Conservation (phyloP, 2,329 filamentous ascomycete species). For the Akanthomyces uredinophilus region DNA sequence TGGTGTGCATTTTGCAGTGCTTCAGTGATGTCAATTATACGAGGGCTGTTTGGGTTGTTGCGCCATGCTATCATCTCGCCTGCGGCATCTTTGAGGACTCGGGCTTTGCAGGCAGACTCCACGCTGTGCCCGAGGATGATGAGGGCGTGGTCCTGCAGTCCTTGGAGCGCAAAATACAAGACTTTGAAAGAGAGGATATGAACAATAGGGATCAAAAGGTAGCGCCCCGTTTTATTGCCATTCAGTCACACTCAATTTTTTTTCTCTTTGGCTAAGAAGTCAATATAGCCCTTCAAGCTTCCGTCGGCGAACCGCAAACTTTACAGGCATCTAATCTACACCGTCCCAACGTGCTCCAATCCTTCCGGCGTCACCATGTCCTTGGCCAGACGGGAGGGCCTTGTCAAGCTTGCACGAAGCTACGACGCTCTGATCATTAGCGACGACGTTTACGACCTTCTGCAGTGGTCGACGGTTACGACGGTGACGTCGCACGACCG, state of each 20-base stretch:
- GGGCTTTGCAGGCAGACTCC: slow-evolving; percentile 63
- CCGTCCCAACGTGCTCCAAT: slow-evolving; percentile 83
- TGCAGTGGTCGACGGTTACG: slow-evolving; percentile 64
- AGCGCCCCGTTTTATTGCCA: background rate
- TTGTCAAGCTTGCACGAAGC: slow-evolving; percentile 72
- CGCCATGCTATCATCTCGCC: slow-evolving; percentile 76
- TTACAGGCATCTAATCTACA: slow-evolving; percentile 84
- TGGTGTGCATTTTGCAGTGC: slow-evolving; percentile 70
- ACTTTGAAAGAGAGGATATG: background rate
- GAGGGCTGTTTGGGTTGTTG: slow-evolving; percentile 70
- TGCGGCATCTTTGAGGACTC: slow-evolving; percentile 78
- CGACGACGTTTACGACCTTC: slow-evolving; percentile 91
- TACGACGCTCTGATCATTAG: slow-evolving; percentile 78
- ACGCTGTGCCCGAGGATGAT: slow-evolving; percentile 69
- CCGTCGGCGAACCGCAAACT: slow-evolving; percentile 61
- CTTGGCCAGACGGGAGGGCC: slow-evolving; percentile 56
- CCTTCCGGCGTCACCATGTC: slow-evolving; percentile 82
- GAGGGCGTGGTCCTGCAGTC: slow-evolving; percentile 68
- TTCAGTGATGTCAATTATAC: slow-evolving; percentile 78
- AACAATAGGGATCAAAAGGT: background rate
- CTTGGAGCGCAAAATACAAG: slow-evolving; percentile 19
- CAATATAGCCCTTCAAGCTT: slow-evolving; percentile 45
- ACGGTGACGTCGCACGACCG: slow-evolving; percentile 24
- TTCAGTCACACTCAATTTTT: background rate
- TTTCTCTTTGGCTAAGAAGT: background rate